Evolutionary conservation across 169 alveolate species (phyloP).

Genomic region (Blepharisma undulans): DNA sequence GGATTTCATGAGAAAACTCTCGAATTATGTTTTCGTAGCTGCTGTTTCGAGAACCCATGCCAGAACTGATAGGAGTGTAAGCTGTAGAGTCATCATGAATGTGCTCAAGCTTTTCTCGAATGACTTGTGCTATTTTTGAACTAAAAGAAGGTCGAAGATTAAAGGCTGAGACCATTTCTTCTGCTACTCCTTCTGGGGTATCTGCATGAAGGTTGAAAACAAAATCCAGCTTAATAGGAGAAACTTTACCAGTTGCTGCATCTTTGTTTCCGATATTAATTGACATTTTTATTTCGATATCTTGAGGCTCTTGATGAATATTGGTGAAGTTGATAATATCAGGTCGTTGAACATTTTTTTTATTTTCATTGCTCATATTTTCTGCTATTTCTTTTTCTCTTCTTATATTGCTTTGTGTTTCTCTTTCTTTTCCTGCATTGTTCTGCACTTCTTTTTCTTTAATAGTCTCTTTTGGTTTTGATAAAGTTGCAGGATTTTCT

Average conservation of each 20-base stretch:
- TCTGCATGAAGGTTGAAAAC: neutral
- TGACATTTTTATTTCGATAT: neutral
- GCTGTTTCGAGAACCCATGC: neutral
- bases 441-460: neutral
- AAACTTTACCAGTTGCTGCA: neutral
- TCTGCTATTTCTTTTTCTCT: no score
- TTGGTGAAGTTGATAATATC: neutral
- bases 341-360: neutral
- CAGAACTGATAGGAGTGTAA: neutral
- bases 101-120: neutral
- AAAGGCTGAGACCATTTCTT: constrained; percentile 15
- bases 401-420: neutral
- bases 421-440: neutral
- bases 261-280: neutral
- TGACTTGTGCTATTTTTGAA: neutral
- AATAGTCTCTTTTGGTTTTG: neutral
- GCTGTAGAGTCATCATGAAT: neutral
- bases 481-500: neutral
- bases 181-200: constrained; percentile 27
- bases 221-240: neutral
- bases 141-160: neutral
- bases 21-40: neutral
- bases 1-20: neutral
- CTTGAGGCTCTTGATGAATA: neutral
- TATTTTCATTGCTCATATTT: neutral